Conservation (phyloP, 805 yeast species). For the Suhomyces faveliae region DNA sequence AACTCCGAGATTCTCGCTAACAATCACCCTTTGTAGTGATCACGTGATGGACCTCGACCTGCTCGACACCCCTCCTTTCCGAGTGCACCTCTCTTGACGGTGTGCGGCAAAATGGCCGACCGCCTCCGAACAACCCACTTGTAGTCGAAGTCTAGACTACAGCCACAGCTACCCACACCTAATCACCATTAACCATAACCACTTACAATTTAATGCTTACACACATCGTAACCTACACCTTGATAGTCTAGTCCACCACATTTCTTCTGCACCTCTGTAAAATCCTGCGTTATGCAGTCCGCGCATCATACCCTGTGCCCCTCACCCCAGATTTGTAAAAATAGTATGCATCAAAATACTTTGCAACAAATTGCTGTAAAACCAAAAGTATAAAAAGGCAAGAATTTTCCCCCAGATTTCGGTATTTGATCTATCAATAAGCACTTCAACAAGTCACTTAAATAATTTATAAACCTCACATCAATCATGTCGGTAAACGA, state of each 20-base stretch:
- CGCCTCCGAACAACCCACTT: neutral
- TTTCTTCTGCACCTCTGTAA: no score
- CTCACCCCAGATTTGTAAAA: neutral
- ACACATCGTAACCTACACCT: no score
- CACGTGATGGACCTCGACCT: neutral
- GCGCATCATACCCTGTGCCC: neutral
- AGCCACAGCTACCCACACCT: no score
- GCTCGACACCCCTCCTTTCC: neutral
- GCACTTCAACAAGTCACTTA: neutral
- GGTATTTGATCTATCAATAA: neutral
- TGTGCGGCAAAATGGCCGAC: neutral
- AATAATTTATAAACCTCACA: neutral
- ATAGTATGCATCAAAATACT: neutral
- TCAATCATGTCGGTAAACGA: slow-evolving; percentile 10
- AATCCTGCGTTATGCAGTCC: neutral
- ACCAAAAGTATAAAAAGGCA: neutral
- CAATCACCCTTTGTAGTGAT: neutral
- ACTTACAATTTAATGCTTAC: no score
- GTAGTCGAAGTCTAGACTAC: neutral
- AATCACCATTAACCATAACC: neutral
- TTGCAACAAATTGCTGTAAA: neutral
- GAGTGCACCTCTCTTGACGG: neutral
- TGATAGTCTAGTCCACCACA: no score
- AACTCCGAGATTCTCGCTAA: slow-evolving; percentile 6
- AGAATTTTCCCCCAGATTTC: neutral